Evolutionary conservation across 177 flowering plant species (phyloP).

Genomic region (Vitis hybrid): DNA sequence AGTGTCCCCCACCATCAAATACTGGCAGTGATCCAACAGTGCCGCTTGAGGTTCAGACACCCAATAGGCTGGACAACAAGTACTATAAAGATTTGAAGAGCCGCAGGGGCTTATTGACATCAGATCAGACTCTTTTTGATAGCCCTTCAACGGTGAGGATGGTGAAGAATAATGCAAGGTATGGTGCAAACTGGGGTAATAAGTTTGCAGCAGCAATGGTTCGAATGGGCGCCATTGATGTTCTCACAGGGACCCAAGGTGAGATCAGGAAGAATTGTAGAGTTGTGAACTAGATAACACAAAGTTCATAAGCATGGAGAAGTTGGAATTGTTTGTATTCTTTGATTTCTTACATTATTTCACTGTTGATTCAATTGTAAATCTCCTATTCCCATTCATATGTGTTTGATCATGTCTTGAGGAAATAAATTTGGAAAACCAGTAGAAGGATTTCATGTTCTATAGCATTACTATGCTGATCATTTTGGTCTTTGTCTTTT

Average conservation of each 20-base stretch:
- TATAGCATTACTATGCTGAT: no score
- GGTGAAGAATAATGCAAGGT: conserved; percentile 11
- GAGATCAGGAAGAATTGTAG: conserved; percentile 15
- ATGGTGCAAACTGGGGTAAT: not conserved
- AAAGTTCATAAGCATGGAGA: no score
- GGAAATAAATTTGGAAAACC: no score
- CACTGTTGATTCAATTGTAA: no score
- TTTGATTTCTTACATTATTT: no score
- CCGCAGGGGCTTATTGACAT: conserved; percentile 17
- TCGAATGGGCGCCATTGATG: conserved; percentile 26
- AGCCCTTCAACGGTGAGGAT: not conserved
- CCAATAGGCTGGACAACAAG: conserved; percentile 21
- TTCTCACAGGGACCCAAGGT: conserved; percentile 9
- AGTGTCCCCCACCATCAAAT: conserved; percentile 14
- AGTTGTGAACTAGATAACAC: conserved; percentile 8
- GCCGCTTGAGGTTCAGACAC: conserved; percentile 22
- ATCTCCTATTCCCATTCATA: no score
- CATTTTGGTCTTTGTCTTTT: no score
- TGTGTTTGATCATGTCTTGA: no score
- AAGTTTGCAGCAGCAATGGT: conserved; percentile 26
- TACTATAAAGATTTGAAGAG: conserved; percentile 24
- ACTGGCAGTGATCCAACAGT: conserved; percentile 5
- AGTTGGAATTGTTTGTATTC: no score
- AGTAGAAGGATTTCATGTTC: no score
- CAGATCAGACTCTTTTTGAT: conserved; percentile 18